Percentiles rank a stretch among this genome's conserved stretches.
phyloP scores from a whole-genome alignment of 1,284 basidiomycete genomes.

The Moesziomyces sp. region DNA sequence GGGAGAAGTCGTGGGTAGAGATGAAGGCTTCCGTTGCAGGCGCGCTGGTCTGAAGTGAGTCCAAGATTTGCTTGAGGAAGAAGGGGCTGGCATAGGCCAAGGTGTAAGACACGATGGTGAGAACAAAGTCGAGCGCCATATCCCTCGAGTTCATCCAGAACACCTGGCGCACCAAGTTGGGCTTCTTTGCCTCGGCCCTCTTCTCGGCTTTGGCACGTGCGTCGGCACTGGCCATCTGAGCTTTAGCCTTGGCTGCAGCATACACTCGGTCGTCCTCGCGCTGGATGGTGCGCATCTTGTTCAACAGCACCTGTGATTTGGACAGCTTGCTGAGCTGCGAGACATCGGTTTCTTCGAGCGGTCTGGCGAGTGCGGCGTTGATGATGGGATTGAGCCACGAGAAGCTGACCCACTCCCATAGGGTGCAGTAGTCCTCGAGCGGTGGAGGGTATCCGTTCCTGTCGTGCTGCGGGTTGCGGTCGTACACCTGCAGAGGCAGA shows the following conservation, averaged over 20 bases:
- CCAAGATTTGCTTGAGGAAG: slow-evolving; percentile 49
- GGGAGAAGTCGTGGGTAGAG: neutral
- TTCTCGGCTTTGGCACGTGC: slow-evolving; percentile 34
- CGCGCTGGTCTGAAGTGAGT: slow-evolving; percentile 15
- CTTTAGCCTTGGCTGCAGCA: slow-evolving; percentile 6
- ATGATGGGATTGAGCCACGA: slow-evolving; percentile 74
- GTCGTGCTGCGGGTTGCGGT: slow-evolving; percentile 26
- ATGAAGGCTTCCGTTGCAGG: neutral
- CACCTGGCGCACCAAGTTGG: slow-evolving; percentile 26
- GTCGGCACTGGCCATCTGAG: slow-evolving; percentile 2
- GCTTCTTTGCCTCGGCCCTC: slow-evolving; percentile 21
- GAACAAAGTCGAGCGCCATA: slow-evolving; percentile 30
- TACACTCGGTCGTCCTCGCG: slow-evolving; percentile 11
- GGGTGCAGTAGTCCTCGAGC: slow-evolving; percentile 79
- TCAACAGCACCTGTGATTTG: slow-evolving; percentile 29
- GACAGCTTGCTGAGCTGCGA: slow-evolving; percentile 41
- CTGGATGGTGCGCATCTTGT: slow-evolving; percentile 30
- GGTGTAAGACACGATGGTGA: slow-evolving; percentile 47
- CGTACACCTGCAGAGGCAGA: slow-evolving; percentile 39
- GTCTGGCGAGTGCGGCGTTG: slow-evolving; percentile 11
- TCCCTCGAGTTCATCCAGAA: slow-evolving; percentile 44
- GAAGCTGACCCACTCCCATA: slow-evolving; percentile 82
- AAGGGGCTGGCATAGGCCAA: slow-evolving; percentile 47
- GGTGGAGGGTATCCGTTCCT: slow-evolving; percentile 67
- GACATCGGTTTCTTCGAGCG: slow-evolving; percentile 47